Conservation (phyloP, 1,284 basidiomycete species). For the Cutaneotrichosporon mucoides region DNA sequence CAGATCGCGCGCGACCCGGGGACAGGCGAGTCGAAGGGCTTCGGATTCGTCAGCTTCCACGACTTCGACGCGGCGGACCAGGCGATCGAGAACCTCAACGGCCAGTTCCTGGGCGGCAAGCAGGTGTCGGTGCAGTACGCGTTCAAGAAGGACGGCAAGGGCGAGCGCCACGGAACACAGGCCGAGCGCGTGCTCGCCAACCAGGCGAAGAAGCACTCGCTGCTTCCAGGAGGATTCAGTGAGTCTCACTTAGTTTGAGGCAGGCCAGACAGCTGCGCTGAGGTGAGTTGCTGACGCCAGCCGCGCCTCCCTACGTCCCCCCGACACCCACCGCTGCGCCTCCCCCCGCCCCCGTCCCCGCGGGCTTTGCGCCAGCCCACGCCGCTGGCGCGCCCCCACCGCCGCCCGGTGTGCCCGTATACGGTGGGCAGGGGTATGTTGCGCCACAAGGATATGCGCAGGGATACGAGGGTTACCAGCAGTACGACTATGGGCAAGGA, state of each 20-base stretch:
- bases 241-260: no score
- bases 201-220: conserved; percentile 65
- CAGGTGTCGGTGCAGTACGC: conserved; percentile 94
- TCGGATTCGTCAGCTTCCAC: conserved; percentile 94
- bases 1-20: conserved; percentile 87
- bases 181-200: conserved; percentile 92
- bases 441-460: conserved; percentile 6
- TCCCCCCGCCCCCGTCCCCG: conserved; percentile 27
- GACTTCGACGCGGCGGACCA: conserved; percentile 97
- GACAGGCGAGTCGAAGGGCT: conserved; percentile 84
- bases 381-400: conserved; percentile 21
- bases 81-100: conserved; percentile 93
- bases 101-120: conserved; percentile 97
- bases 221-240: background rate
- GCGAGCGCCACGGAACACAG: conserved; percentile 91
- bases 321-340: conserved; percentile 38
- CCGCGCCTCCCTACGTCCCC: conserved; percentile 24
- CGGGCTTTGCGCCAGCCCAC: conserved; percentile 49
- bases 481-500: conserved; percentile 21
- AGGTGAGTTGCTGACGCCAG: conserved; percentile 18
- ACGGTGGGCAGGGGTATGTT: conserved; percentile 12
- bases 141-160: conserved; percentile 98
- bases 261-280: no score
- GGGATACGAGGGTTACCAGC: conserved; percentile 15
- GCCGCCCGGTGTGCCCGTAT: conserved; percentile 9